Percentiles rank a stretch among this genome's conserved stretches.
These are phyloP conservation scores for Vigna angularis DNA, from an alignment of 306 rosid genomes.

Conservation along the genomic window DNA sequence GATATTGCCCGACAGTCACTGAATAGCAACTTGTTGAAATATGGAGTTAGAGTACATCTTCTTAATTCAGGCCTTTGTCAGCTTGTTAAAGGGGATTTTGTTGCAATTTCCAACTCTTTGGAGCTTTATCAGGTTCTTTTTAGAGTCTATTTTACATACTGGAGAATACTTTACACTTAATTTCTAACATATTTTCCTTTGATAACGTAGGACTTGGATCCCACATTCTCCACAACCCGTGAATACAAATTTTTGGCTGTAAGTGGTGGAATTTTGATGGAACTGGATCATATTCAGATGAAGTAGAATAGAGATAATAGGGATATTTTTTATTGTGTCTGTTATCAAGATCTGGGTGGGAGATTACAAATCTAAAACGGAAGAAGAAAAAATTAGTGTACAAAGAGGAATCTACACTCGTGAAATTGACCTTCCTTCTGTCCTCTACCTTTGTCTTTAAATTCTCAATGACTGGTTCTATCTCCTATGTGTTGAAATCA, in stretches of 20 bases:
- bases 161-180: constrained; percentile 4
- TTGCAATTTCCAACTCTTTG: constrained; percentile 81
- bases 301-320: background rate
- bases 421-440: no score
- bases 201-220: constrained; percentile 63
- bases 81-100: constrained; percentile 75
- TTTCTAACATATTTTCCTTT: constrained; percentile 25
- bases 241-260: constrained; percentile 62
- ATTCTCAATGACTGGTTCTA: background rate
- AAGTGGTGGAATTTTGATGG: constrained; percentile 39
- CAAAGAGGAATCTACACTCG: background rate
- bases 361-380: background rate
- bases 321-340: background rate
- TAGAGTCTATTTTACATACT: constrained; percentile 11
- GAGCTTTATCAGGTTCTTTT: constrained; percentile 81
- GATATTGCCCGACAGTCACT: constrained; percentile 84
- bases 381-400: background rate
- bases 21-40: constrained; percentile 77
- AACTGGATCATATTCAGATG: background rate
- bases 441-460: background rate
- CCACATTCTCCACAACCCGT: constrained; percentile 58
- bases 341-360: background rate
- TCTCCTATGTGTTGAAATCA: background rate
- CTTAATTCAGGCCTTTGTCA: constrained; percentile 93
- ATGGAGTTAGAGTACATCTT: constrained; percentile 98